Evolutionary conservation across 148 eudicot species (phyloP).

Genomic region (Vaccinium vitisidaea): DNA sequence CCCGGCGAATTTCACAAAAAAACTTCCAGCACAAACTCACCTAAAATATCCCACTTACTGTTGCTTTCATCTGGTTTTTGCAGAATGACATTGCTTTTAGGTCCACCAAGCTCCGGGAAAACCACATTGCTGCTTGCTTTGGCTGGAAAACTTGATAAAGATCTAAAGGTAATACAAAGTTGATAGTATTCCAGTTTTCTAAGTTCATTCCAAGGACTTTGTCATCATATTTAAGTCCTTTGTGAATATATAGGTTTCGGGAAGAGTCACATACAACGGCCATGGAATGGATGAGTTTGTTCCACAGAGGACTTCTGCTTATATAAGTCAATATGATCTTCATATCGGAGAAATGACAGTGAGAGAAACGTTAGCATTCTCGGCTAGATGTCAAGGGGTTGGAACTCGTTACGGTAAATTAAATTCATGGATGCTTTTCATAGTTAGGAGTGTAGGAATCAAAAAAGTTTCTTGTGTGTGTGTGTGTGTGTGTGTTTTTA

Average conservation of each 20-base stretch:
- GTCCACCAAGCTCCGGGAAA: too few relatives aligned
- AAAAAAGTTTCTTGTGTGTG: not conserved
- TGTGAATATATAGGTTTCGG: conserved; percentile 36
- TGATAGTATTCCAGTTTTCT: not conserved
- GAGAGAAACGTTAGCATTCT: conserved; percentile 66
- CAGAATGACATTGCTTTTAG: too few relatives aligned
- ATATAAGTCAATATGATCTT: conserved; percentile 61
- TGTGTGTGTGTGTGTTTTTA: too few relatives aligned
- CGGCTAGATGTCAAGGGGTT: conserved; percentile 68
- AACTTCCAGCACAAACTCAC: too few relatives aligned
- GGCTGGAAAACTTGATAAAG: conserved; percentile 73
- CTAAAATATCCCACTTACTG: too few relatives aligned
- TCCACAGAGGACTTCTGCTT: conserved; percentile 63
- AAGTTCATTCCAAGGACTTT: not conserved
- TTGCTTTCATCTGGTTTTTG: too few relatives aligned
- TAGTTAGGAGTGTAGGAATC: not conserved
- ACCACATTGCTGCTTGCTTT: conserved; percentile 14
- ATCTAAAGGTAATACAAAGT: conserved; percentile 44
- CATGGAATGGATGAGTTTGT: conserved; percentile 58
- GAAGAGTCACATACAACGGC: conserved; percentile 59
- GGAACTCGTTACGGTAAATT: conserved; percentile 49
- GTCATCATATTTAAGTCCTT: not conserved
- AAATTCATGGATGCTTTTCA: not conserved
- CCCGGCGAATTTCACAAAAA: too few relatives aligned
- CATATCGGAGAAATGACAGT: conserved; percentile 67